Base-by-base conservation (phyloP, 225 moss, liverwort and hornwort species). In the Sphagnum contortum region DNA sequence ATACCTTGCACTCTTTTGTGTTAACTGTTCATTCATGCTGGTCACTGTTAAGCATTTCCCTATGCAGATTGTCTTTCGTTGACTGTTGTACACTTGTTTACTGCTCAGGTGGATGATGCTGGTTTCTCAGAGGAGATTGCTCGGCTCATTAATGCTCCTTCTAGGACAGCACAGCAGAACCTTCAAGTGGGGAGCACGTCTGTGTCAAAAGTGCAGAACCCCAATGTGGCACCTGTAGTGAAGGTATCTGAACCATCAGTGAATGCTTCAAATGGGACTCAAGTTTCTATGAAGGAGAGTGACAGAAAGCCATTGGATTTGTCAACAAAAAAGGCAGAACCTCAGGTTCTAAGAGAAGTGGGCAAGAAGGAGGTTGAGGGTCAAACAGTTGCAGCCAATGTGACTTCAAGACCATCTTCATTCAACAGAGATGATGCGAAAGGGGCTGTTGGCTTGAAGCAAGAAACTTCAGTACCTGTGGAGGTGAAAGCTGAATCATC, bases 81-180 rank as follows among this genome's bases (percentile, higher is more conserved):
- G 1, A 29, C 29, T 29, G 29, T 29, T 29, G 29, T 29, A 29
- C 29, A 29, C 29, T 29, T 29, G 29, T 45, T 48, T 62, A 12
- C 66, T 75, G 54, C 44, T 68, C 79, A 82, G 86, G 72, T 79
- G 55, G 82, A 77, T 45, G 82, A 86, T 59, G 73, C 77, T 61
- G 59, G 69, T 45, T 75, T 83, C 3, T 80, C 78, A 45, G 86
- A 87, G 66, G 83, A 83, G 65, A 78, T 84, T 61, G 80, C 78
- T 67, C 84, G 84, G 45, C 81, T 84, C 12, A 84, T 84, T 48
- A 84, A 71, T 66, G 80, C 71, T 68, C 70, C 77, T 51, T 61
- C 66, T 71, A 80, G 81, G 57, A 71, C 83, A 60, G 69, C 77
- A 13, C 83, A 75, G 53, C 76, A 83, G 54, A 57, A 71, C 45